Conservation (phyloP, 352 stramenopile genomes). For the Phytophthora agathidicida region DNA sequence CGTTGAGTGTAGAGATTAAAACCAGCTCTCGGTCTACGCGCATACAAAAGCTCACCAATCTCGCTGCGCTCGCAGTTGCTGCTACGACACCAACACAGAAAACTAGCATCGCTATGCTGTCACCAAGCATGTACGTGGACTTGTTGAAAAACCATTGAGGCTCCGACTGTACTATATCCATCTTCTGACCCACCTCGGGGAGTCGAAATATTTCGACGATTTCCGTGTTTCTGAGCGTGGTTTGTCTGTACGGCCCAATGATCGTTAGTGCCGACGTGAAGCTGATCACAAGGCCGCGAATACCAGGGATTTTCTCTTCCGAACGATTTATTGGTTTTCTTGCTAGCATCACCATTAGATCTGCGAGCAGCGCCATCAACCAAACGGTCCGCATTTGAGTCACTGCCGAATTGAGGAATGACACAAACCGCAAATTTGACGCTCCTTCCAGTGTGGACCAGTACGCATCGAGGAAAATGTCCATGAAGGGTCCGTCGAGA, state of each 20-base stretch:
- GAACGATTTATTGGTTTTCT: constrained; percentile 2
- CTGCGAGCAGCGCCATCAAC: constrained; percentile 45
- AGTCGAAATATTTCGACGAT: not conserved
- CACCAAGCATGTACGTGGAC: constrained; percentile 18
- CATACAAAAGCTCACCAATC: not conserved
- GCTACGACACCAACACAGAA: constrained; percentile 9
- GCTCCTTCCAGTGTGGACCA: constrained; percentile 33
- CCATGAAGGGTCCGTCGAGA: constrained; percentile 49
- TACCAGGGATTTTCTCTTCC: constrained; percentile 27
- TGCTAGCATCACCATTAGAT: constrained; percentile 21
- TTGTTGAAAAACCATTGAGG: constrained; percentile 16
- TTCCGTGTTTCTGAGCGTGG: constrained; percentile 6
- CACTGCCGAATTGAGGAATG: constrained; percentile 35
- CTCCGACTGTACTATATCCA: constrained; percentile 1
- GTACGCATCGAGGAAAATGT: constrained; percentile 43
- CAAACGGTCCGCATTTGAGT: constrained; percentile 56
- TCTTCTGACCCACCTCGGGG: not conserved
- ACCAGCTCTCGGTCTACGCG: not conserved
- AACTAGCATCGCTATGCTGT: constrained; percentile 19
- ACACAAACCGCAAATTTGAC: constrained; percentile 26
- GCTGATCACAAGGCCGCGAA: constrained; percentile 41
- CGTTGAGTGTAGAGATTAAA: constrained; percentile 4
- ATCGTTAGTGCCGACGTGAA: constrained; percentile 40
- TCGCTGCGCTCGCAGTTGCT: not conserved
- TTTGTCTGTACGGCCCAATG: constrained; percentile 34